Conservation (phyloP, 148 eudicot species). For the Amaranthus hypochondriacus region DNA sequence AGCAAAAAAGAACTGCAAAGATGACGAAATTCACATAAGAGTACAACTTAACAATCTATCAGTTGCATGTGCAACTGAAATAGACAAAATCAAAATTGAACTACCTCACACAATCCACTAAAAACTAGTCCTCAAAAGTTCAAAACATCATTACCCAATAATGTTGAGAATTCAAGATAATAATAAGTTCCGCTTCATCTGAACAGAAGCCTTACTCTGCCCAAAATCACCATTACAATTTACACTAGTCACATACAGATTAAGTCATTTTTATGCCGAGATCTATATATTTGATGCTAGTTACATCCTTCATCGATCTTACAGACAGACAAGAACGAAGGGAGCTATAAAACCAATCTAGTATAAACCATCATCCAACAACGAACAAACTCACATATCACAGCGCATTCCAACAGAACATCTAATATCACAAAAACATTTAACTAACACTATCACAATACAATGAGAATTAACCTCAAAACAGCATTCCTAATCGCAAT, state of each 20-base stretch:
- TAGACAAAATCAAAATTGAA: background rate
- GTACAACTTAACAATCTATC: background rate
- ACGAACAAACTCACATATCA: no score
- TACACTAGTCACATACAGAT: no score
- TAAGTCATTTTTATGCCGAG: no score
- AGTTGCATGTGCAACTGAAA: background rate
- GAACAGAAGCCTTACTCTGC: constrained; percentile 12
- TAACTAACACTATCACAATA: background rate
- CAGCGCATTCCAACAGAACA: no score
- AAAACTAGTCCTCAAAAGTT: background rate
- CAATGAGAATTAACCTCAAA: background rate
- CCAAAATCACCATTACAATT: background rate
- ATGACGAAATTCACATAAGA: background rate
- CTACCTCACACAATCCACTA: no score
- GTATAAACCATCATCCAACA: no score
- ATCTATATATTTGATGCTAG: no score
- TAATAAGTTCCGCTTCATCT: no score
- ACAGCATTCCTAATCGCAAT: background rate
- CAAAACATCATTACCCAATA: background rate
- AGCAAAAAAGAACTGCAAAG: background rate
- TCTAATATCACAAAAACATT: background rate
- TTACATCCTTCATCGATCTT: no score
- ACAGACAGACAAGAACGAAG: no score
- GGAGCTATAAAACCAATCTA: no score
- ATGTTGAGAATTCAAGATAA: no score